A percentile compares a stretch with the other conserved stretches of the same genome.
phyloP scores from a whole-genome alignment of 1,284 basidiomycete genomes.

The Sutorius eximius region DNA sequence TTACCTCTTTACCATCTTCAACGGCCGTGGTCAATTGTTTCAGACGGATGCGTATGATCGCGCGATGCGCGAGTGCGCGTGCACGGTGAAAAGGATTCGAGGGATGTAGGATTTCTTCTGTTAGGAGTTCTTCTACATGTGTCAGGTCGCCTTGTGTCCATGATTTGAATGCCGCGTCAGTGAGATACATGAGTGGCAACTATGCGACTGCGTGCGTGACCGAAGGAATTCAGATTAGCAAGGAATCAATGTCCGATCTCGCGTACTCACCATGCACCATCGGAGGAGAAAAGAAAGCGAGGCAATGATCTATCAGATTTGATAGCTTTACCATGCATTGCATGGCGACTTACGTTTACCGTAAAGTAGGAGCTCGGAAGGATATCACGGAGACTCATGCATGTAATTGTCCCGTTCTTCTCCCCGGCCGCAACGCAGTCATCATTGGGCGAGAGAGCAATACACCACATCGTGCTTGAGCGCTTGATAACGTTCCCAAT shows the following conservation, averaged over 20 bases:
- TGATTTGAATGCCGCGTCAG: background rate
- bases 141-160: background rate
- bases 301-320: background rate
- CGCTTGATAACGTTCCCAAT: background rate
- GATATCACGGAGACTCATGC: background rate
- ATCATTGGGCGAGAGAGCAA: background rate
- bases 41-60: too few relatives aligned
- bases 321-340: background rate
- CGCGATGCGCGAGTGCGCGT: background rate
- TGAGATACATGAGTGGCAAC: background rate
- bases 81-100: background rate
- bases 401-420: background rate
- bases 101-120: background rate
- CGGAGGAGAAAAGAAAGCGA: background rate
- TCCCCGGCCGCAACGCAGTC: constrained; percentile 1
- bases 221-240: background rate
- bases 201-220: background rate
- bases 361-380: background rate
- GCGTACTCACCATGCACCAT: background rate
- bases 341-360: background rate
- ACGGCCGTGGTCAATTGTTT: background rate
- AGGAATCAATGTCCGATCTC: background rate
- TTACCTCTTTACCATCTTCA: constrained; percentile 6
- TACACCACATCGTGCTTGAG: background rate
- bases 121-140: background rate